Evolutionary conservation across 1,284 basidiomycete genomes (phyloP).

Genomic region (Trichosporon sp.): DNA sequence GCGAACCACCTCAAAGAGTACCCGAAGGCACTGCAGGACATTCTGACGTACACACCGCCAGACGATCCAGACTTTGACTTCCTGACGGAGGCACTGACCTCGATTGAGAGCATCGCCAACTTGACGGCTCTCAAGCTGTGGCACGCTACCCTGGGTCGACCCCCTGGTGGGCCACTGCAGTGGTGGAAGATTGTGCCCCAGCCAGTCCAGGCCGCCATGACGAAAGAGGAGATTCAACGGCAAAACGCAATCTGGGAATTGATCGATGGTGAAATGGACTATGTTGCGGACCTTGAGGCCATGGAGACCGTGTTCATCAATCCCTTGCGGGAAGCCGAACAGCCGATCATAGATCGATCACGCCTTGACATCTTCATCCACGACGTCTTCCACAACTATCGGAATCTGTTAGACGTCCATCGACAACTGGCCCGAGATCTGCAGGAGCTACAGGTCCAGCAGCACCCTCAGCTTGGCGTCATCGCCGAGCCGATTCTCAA

Average conservation of each 20-base stretch:
- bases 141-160: slow-evolving; percentile 76
- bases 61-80: slow-evolving; percentile 76
- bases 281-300: slow-evolving; percentile 85
- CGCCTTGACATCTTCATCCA: slow-evolving; percentile 71
- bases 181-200: slow-evolving; percentile 81
- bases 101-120: slow-evolving; percentile 69
- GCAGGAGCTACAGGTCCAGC: slow-evolving; percentile 79
- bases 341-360: slow-evolving; percentile 68
- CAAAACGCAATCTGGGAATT: slow-evolving; percentile 92
- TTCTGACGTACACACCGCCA: slow-evolving; percentile 68
- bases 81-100: slow-evolving; percentile 64
- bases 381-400: slow-evolving; percentile 86
- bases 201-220: slow-evolving; percentile 60
- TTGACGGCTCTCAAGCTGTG: slow-evolving; percentile 75
- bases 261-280: slow-evolving; percentile 92
- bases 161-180: slow-evolving; percentile 64
- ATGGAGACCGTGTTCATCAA: slow-evolving; percentile 70
- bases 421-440: slow-evolving; percentile 72
- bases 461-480: slow-evolving; percentile 75
- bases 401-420: slow-evolving; percentile 61
- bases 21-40: slow-evolving; percentile 77
- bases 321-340: slow-evolving; percentile 65
- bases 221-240: slow-evolving; percentile 71
- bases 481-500: slow-evolving; percentile 82
- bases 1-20: slow-evolving; percentile 86